Evolutionary conservation across 2,329 filamentous ascomycete species (phyloP).

Genomic region (Acrocalymma vagum): DNA sequence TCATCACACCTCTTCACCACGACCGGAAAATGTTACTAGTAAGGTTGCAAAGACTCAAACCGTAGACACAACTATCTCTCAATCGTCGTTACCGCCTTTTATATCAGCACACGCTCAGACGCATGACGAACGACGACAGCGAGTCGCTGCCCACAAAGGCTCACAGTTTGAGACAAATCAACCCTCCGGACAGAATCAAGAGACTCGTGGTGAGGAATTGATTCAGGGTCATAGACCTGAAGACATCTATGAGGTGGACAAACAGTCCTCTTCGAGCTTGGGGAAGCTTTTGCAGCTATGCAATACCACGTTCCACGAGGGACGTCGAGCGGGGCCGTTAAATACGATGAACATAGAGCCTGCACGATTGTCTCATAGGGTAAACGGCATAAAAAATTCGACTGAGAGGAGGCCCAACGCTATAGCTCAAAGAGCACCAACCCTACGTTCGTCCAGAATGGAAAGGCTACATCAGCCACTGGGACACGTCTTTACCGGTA

Average conservation of each 20-base stretch:
- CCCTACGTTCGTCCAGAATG: slow-evolving; percentile 22
- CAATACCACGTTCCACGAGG: slow-evolving; percentile 25
- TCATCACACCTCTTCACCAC: slow-evolving; percentile 27
- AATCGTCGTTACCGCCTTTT: slow-evolving; percentile 28
- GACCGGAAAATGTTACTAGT: slow-evolving; percentile 20
- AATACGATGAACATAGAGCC: slow-evolving; percentile 3
- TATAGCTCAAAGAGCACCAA: slow-evolving; percentile 14
- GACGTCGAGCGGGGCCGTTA: slow-evolving; percentile 5
- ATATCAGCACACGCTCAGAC: slow-evolving; percentile 2
- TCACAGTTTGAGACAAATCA: too few relatives aligned
- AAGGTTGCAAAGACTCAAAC: slow-evolving; percentile 12
- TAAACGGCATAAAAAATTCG: background rate
- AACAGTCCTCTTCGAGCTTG: slow-evolving; percentile 31
- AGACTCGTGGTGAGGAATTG: too few relatives aligned
- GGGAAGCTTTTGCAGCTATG: slow-evolving; percentile 34
- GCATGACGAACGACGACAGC: too few relatives aligned
- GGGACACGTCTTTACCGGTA: slow-evolving; percentile 20
- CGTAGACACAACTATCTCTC: slow-evolving; percentile 13
- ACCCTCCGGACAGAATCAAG: too few relatives aligned
- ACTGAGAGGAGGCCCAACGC: background rate
- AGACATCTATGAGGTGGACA: too few relatives aligned
- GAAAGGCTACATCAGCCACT: slow-evolving; percentile 9
- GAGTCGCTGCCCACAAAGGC: too few relatives aligned
- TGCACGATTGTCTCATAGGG: background rate
- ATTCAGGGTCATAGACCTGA: too few relatives aligned